Percentiles rank a stretch among this genome's conserved stretches.
Evolutionary conservation across 805 yeast species (phyloP).

Genomic region (Nakazawaea peltata): DNA sequence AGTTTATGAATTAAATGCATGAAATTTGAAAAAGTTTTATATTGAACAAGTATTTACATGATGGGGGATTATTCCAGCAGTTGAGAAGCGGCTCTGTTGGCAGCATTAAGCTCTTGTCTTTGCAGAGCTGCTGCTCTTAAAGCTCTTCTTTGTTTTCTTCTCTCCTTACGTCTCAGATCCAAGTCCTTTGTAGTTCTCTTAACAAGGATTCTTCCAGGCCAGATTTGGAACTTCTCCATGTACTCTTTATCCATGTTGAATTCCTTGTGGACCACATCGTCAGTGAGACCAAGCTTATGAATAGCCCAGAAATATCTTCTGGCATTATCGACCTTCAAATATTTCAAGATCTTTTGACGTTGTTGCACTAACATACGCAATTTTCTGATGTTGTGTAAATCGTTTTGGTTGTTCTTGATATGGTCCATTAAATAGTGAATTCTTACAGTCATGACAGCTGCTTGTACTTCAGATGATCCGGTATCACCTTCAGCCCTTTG

Average conservation of each 20-base stretch:
- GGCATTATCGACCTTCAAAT: conserved; percentile 74
- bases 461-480: conserved; percentile 93
- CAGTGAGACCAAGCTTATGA: conserved; percentile 81
- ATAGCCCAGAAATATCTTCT: conserved; percentile 80
- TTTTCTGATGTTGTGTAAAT: conserved; percentile 56
- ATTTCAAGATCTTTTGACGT: conserved; percentile 76
- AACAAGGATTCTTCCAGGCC: conserved; percentile 66
- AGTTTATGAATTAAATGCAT: too few relatives aligned
- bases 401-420: conserved; percentile 62
- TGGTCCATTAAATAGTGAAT: conserved; percentile 76
- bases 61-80: not conserved
- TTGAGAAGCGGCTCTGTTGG: conserved; percentile 1
- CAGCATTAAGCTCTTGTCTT: not conserved
- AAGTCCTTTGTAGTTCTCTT: conserved; percentile 43
- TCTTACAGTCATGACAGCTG: conserved; percentile 78
- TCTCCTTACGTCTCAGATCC: conserved; percentile 37
- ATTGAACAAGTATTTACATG: conserved; percentile 4
- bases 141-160: conserved; percentile 37
- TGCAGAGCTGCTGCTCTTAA: conserved; percentile 17
- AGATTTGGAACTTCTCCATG: conserved; percentile 69
- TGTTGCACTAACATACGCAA: conserved; percentile 82
- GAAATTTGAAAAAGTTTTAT: too few relatives aligned
- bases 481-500: conserved; percentile 83
- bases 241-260: conserved; percentile 74
- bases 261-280: conserved; percentile 68